Conservation (phyloP, 345 rosid species). For the Euphorbia tirucalli region DNA sequence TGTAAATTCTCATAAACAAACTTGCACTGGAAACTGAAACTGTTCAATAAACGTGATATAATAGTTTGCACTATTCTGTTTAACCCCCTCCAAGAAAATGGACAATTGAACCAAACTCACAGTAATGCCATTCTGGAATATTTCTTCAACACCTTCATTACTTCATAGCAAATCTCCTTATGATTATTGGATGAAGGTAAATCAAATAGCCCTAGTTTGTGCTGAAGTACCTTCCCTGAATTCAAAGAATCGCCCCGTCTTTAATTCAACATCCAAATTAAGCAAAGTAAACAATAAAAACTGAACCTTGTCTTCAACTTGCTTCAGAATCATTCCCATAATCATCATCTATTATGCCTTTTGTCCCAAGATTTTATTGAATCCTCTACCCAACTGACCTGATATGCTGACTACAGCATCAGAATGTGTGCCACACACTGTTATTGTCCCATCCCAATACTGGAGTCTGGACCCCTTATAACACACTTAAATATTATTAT, state of each 20-base stretch:
- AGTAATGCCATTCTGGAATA: background rate
- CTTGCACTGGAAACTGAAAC: background rate
- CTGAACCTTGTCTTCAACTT: background rate
- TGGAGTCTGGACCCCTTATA: background rate
- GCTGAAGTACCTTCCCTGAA: background rate
- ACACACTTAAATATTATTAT: background rate
- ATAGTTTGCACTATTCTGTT: background rate
- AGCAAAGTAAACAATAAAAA: background rate
- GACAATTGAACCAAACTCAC: background rate
- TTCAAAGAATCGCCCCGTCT: background rate
- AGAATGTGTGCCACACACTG: background rate
- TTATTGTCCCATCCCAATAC: background rate
- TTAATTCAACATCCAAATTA: background rate
- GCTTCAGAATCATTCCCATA: background rate
- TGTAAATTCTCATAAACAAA: background rate
- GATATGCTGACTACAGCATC: background rate
- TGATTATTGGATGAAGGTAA: background rate
- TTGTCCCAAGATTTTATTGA: background rate
- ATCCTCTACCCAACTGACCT: background rate
- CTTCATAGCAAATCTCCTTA: background rate
- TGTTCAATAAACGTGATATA: background rate
- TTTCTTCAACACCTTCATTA: background rate
- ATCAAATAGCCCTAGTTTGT: background rate
- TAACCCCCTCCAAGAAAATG: background rate
- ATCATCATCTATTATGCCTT: background rate